phyloP scores from a whole-genome alignment of 345 rosid species.

The Erodium maritimum region DNA sequence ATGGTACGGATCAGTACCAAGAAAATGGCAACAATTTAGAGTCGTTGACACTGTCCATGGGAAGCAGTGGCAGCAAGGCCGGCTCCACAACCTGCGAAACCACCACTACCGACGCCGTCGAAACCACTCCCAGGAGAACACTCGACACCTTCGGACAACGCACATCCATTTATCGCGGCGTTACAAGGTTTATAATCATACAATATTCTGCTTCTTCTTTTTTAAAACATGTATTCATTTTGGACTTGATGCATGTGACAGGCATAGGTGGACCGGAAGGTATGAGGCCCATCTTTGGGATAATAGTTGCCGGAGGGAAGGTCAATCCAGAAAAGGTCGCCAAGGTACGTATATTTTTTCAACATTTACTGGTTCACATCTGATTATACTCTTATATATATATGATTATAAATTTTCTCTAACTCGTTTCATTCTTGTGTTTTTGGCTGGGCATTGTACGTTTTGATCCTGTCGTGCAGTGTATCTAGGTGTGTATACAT shows the following conservation, averaged over 20 bases:
- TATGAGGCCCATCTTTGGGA: conserved; percentile 67
- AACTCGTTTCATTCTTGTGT: no score
- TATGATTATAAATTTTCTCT: no score
- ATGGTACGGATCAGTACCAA: conserved; percentile 35
- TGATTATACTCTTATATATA: no score
- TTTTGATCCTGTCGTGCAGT: no score
- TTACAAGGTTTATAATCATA: conserved; percentile 47
- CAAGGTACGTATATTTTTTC: conserved; percentile 66
- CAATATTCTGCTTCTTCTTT: no score
- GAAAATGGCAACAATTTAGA: conserved; percentile 67
- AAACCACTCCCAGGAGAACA: conserved; percentile 72
- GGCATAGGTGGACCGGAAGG: conserved; percentile 99
- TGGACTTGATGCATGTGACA: no score
- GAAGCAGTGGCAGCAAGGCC: conserved; percentile 67
- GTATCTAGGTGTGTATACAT: no score
- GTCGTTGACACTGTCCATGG: conserved; percentile 86
- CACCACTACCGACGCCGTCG: conserved; percentile 33
- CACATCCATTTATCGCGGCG: conserved; percentile 96
- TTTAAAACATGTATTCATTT: no score
- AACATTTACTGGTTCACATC: no score
- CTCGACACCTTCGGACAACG: conserved; percentile 92
- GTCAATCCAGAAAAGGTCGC: conserved; percentile 97
- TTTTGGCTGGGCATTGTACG: no score
- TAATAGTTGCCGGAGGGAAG: conserved; percentile 97
- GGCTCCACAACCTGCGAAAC: conserved; percentile 33